Evolutionary conservation across 208 protist genomes (phyloP).

Genomic region (Strigomonas galati): DNA sequence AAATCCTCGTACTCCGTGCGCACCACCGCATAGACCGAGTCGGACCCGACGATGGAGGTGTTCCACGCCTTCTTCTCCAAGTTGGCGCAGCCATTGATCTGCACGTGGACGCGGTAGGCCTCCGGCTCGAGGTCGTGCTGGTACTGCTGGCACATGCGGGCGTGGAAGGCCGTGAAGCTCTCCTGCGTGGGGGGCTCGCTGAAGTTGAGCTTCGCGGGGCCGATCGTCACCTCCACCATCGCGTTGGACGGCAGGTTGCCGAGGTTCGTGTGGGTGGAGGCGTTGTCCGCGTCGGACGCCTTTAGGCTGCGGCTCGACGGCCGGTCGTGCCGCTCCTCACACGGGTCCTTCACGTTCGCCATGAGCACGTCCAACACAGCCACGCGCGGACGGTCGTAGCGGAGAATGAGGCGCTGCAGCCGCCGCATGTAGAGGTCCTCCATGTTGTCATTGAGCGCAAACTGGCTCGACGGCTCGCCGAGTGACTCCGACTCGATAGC

Average conservation of each 20-base stretch:
- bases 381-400: conserved; percentile 43
- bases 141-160: conserved; percentile 49
- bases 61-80: conserved; percentile 46
- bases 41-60: conserved; percentile 42
- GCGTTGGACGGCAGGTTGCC: background rate
- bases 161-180: conserved; percentile 61
- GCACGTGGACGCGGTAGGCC: conserved; percentile 31
- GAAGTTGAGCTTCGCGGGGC: conserved; percentile 23
- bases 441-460: conserved; percentile 31
- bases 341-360: conserved; percentile 45
- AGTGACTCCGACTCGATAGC: conserved; percentile 60
- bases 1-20: conserved; percentile 60
- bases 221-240: conserved; percentile 1
- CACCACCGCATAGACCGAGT: conserved; percentile 56
- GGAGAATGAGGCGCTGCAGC: conserved; percentile 60
- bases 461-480: conserved; percentile 26
- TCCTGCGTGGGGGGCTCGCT: conserved; percentile 26
- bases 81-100: conserved; percentile 65
- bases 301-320: background rate
- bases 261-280: background rate
- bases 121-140: conserved; percentile 28
- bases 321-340: conserved; percentile 19
- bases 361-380: conserved; percentile 66
- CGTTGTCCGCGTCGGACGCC: background rate
- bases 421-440: conserved; percentile 42